phyloP scores from a whole-genome alignment of 768 basidiomycete species.

The Lactifluus pinguis region DNA sequence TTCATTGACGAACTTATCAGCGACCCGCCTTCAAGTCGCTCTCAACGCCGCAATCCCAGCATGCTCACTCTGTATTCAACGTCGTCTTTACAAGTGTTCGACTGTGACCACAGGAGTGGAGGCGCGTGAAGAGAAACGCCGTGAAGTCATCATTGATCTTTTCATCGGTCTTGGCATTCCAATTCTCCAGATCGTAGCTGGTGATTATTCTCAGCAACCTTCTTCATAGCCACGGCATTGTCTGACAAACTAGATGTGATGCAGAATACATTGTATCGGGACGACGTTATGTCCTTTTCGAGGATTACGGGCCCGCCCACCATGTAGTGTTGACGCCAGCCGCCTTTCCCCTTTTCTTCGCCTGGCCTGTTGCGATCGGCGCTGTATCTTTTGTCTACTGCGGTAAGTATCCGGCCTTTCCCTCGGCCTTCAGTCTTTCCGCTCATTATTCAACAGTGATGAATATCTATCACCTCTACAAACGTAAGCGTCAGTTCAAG shows the following conservation, averaged over 20 bases:
- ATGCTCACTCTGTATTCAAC: slow-evolving; percentile 38
- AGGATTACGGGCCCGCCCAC: slow-evolving; percentile 39
- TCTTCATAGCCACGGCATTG: too few species aligned
- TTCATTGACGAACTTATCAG: slow-evolving; percentile 22
- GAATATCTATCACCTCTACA: slow-evolving; percentile 23
- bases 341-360: slow-evolving; percentile 26
- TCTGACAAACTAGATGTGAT: not conserved
- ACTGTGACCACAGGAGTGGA: slow-evolving; percentile 26
- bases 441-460: slow-evolving; percentile 17
- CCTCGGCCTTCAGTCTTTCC: not conserved
- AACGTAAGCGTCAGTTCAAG: slow-evolving; percentile 23
- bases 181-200: slow-evolving; percentile 4
- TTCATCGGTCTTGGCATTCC: slow-evolving; percentile 25
- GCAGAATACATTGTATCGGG: slow-evolving; percentile 16
- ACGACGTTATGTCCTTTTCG: slow-evolving; percentile 42
- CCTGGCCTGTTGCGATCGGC: slow-evolving; percentile 22
- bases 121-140: slow-evolving; percentile 25
- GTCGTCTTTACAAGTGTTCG: slow-evolving; percentile 39
- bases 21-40: slow-evolving; percentile 30
- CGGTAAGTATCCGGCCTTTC: slow-evolving; percentile 23
- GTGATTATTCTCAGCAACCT: not conserved
- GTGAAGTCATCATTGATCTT: slow-evolving; percentile 26
- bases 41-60: slow-evolving; percentile 32
- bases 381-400: slow-evolving; percentile 29
- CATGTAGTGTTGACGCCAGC: slow-evolving; percentile 26